A percentile compares a stretch with the other conserved stretches of the same genome.
These are phyloP conservation scores for Chaetomium strumarium DNA, from an alignment of 2,329 filamentous ascomycete species.

Conservation along the genomic window DNA sequence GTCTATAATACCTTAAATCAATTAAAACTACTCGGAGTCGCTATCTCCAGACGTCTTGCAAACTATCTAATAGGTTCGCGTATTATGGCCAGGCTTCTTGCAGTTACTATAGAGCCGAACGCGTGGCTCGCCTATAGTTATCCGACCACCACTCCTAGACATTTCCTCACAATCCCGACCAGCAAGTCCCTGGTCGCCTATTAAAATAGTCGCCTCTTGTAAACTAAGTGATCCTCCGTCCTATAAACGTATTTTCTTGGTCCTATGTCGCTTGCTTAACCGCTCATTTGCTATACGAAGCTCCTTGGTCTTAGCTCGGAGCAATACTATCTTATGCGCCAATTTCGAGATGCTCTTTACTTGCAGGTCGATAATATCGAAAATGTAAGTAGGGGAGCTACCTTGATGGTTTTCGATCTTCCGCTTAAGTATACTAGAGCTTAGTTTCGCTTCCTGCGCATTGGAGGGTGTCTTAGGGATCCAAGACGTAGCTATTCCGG, in stretches of 20 bases:
- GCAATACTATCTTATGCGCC: conserved; percentile 6
- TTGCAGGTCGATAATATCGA: conserved; percentile 1
- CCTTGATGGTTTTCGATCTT: conserved; percentile 6
- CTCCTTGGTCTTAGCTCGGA: conserved; percentile 4
- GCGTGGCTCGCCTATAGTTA: background rate
- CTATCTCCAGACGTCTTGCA: conserved; percentile 8
- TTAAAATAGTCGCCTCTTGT: conserved; percentile 5
- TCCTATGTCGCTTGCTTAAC: conserved; percentile 5
- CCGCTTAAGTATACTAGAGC: too few species aligned
- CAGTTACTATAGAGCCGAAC: conserved; percentile 8
- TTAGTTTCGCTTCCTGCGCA: too few species aligned
- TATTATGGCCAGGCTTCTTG: conserved; percentile 1
- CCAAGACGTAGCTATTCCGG: conserved; percentile 2
- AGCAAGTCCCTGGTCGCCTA: conserved; percentile 4
- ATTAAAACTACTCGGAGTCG: conserved; percentile 6
- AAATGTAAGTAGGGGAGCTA: conserved; percentile 3
- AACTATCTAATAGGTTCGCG: conserved; percentile 1
- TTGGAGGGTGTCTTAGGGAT: too few species aligned
- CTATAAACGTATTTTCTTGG: background rate
- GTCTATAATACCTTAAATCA: conserved; percentile 5
- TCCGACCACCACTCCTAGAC: conserved; percentile 4
- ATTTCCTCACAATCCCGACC: background rate
- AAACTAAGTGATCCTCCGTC: background rate
- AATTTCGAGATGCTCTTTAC: conserved; percentile 6
- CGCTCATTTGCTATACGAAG: conserved; percentile 7